Conservation (phyloP, 2,329 filamentous ascomycete genomes). For the Colletotrichum sp. region DNA sequence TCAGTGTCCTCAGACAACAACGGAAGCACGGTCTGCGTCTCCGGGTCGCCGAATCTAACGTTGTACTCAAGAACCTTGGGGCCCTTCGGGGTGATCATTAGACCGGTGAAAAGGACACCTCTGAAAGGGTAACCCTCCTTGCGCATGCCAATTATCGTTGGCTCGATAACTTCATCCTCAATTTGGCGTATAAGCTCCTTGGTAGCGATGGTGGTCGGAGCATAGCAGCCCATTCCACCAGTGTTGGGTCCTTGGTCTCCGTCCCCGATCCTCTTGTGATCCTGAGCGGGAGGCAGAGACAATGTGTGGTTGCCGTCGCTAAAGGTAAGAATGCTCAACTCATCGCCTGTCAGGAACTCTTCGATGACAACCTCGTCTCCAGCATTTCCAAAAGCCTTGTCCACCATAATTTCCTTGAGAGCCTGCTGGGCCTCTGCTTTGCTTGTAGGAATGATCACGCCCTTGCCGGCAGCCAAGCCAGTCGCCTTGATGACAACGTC, state of each 20-base stretch:
- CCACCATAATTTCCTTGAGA: slow-evolving; percentile 71
- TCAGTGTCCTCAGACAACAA: slow-evolving; percentile 78
- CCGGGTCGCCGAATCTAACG: slow-evolving; percentile 86
- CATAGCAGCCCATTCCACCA: slow-evolving; percentile 79
- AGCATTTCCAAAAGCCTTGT: slow-evolving; percentile 68
- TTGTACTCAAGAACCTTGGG: slow-evolving; percentile 89
- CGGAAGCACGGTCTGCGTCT: slow-evolving; percentile 82
- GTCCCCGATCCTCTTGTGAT: slow-evolving; percentile 75
- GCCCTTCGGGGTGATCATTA: slow-evolving; percentile 82
- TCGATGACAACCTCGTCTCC: slow-evolving; percentile 77
- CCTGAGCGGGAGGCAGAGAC: slow-evolving; percentile 73
- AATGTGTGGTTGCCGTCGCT: slow-evolving; percentile 69
- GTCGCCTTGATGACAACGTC: slow-evolving; percentile 77
- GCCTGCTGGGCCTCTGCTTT: slow-evolving; percentile 68
- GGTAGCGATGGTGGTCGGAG: slow-evolving; percentile 63
- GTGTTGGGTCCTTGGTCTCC: slow-evolving; percentile 75
- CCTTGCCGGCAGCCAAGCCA: slow-evolving; percentile 79
- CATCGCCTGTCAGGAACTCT: slow-evolving; percentile 73
- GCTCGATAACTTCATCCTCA: slow-evolving; percentile 63
- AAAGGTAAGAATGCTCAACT: slow-evolving; percentile 72
- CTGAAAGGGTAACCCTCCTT: slow-evolving; percentile 74
- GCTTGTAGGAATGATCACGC: slow-evolving; percentile 40
- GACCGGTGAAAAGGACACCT: slow-evolving; percentile 78
- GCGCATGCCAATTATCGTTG: slow-evolving; percentile 69
- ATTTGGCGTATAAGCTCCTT: slow-evolving; percentile 59